Evolutionary conservation across 2,329 filamentous ascomycete species (phyloP), one percentile per base, ranked within the genome.

Genomic region (Venturia oleaginea): DNA sequence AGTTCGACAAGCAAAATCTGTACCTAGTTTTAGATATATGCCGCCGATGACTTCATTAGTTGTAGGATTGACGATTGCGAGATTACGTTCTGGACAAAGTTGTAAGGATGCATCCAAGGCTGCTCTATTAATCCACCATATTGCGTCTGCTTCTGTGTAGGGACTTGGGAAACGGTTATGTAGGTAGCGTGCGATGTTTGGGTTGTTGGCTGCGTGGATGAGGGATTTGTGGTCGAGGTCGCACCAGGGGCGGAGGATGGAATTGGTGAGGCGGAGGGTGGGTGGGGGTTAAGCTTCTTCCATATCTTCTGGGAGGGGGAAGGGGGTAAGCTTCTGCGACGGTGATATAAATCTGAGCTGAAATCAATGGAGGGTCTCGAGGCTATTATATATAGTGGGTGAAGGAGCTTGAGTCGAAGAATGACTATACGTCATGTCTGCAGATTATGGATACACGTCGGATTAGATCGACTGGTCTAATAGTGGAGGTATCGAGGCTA

Each of bases 1-100:
- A 32, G 30, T 24, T 27, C 54, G 27, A n/a, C 32, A 42, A 24
- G 64, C n/a, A 17, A 64, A 57, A 64, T 64, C 62, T 4, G 30
- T 19, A 13, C 54, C 48, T 5, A 64, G 27, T n/a, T 64, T 24
- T 4, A 61, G 13, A 5, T 57, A 8, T n/a, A 59, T 37, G 34
- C 48, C 62, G 4, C 62, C 62, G 3, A 64, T 42, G 22, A 43
- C 48, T 19, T 64, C 55, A 8, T 30, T 30, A 2, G 27, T 46
- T n/a, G 37, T 42, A 7, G 48, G 57, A 42, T 32, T 3, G 19
- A 17, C 8, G 27, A 60, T 27, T 7, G 27, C 19, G 51, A 38
- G 24, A 34, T 13, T n/a, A 17, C 32, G 30, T 32, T 32, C 11
- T 32, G 17, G 37, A 6, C 4, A 3, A 22, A 24, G 54, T 34